Evolutionary conservation across 495 filamentous ascomycete genomes (phyloP).

Genomic region (Bombardia bombarda): DNA sequence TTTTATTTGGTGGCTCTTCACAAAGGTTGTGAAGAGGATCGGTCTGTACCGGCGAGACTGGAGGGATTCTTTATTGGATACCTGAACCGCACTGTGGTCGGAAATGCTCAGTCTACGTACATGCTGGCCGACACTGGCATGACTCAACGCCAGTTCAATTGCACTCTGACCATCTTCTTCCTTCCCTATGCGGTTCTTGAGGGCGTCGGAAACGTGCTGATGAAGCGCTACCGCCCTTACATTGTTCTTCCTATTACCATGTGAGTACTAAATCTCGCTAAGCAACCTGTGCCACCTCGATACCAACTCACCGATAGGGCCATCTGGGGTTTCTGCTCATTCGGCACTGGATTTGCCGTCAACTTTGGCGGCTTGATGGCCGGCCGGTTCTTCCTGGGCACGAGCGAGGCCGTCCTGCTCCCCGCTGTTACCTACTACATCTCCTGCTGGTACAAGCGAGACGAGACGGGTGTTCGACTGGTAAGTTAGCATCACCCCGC

Average conservation of each 20-base stretch:
- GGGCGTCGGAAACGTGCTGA: conserved; percentile 71
- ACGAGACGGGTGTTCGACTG: conserved; percentile 55
- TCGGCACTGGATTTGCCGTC: conserved; percentile 66
- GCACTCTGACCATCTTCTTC: conserved; percentile 76
- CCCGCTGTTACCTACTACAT: conserved; percentile 76
- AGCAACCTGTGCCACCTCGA: too few relatives aligned
- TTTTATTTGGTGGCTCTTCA: too few relatives aligned
- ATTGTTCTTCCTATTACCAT: conserved; percentile 41
- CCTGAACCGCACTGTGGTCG: conserved; percentile 67
- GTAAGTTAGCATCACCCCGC: too few relatives aligned
- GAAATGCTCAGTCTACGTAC: conserved; percentile 73
- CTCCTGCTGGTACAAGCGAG: conserved; percentile 44
- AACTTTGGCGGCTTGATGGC: conserved; percentile 70
- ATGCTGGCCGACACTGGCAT: conserved; percentile 48
- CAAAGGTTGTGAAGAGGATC: too few relatives aligned
- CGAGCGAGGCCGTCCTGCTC: conserved; percentile 72
- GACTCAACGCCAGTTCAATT: conserved; percentile 58
- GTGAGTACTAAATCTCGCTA: too few relatives aligned
- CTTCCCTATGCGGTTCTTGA: conserved; percentile 75
- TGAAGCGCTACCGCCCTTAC: conserved; percentile 53
- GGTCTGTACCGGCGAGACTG: too few relatives aligned
- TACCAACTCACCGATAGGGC: conserved; percentile 12
- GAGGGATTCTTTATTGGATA: too few relatives aligned
- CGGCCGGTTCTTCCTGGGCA: conserved; percentile 71
- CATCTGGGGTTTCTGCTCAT: conserved; percentile 66